phyloP scores from a whole-genome alignment of 192 early-diverging fungal genomes.

The Haplosporangium gracile region DNA sequence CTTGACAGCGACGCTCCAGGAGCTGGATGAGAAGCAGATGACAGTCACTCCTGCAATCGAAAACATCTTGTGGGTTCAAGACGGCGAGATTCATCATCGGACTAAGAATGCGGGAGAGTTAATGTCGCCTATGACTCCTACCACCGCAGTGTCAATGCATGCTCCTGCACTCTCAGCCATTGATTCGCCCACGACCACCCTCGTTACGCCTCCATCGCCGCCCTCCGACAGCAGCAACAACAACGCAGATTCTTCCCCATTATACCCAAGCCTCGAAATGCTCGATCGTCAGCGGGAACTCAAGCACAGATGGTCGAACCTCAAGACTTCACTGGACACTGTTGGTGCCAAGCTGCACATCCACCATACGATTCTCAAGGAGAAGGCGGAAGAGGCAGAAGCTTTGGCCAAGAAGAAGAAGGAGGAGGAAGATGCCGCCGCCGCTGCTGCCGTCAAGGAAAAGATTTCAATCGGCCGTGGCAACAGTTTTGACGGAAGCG shows the following conservation, averaged over 20 bases:
- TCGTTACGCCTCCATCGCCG: not conserved
- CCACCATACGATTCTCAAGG: constrained; percentile 27
- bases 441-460: constrained; percentile 9
- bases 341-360: constrained; percentile 26
- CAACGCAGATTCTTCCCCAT: constrained; percentile 20
- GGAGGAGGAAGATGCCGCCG: not conserved
- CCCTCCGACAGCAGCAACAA: not conserved
- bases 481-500: constrained; percentile 22
- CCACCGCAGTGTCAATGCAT: constrained; percentile 5
- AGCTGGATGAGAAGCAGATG: constrained; percentile 51
- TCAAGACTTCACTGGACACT: constrained; percentile 42
- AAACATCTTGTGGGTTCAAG: constrained; percentile 58
- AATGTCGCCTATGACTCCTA: constrained; percentile 29
- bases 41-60: constrained; percentile 36
- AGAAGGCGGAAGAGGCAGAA: constrained; percentile 20
- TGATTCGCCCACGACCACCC: not conserved
- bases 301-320: constrained; percentile 43
- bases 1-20: constrained; percentile 30
- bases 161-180: not conserved
- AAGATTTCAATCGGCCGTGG: constrained; percentile 18
- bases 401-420: constrained; percentile 15
- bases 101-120: constrained; percentile 8
- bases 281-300: constrained; percentile 35
- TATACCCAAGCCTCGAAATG: constrained; percentile 43
- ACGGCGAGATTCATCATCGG: constrained; percentile 49